Conservation (phyloP, 768 basidiomycete species). For the Tremella fuciformis region DNA sequence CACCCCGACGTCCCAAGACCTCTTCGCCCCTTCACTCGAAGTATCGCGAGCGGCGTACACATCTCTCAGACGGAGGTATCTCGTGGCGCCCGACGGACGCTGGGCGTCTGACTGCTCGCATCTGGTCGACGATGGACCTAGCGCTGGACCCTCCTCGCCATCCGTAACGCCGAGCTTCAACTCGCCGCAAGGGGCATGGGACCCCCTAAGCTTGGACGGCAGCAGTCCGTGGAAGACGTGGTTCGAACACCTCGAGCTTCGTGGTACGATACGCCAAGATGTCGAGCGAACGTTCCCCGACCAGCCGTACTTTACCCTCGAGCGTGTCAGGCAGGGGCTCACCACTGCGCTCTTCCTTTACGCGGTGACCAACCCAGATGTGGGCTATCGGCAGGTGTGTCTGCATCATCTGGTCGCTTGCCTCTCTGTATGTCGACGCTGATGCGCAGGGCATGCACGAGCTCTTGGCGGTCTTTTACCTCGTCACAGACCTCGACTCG, state of each 20-base stretch:
- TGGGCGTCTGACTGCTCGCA: constrained; percentile 50
- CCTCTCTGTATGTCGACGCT: background rate
- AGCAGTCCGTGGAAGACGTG: constrained; percentile 95
- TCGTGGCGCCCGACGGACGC: constrained; percentile 48
- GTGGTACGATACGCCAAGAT: constrained; percentile 86
- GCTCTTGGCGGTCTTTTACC: constrained; percentile 79
- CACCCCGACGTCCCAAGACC: constrained; percentile 34
- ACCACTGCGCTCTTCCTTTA: constrained; percentile 86
- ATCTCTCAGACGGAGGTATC: constrained; percentile 36
- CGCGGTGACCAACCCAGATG: constrained; percentile 69
- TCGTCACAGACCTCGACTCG: constrained; percentile 80
- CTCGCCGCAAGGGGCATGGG: constrained; percentile 32
- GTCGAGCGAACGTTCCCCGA: constrained; percentile 99
- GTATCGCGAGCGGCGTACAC: constrained; percentile 28
- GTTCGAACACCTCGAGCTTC: constrained; percentile 83
- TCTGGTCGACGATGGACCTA: constrained; percentile 14
- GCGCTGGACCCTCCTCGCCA: constrained; percentile 6
- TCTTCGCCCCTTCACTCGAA: constrained; percentile 25
- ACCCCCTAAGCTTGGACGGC: constrained; percentile 45
- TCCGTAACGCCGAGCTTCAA: background rate
- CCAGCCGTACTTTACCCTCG: constrained; percentile 78
- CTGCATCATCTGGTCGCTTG: constrained; percentile 1
- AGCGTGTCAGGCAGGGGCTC: constrained; percentile 70
- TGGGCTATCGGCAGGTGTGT: constrained; percentile 79
- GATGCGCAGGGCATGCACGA: constrained; percentile 81